A percentile compares a stretch with the other conserved stretches of the same genome.
Evolutionary conservation across 441 rosid species (phyloP).

Genomic region (Hypseocharis bilobata): DNA sequence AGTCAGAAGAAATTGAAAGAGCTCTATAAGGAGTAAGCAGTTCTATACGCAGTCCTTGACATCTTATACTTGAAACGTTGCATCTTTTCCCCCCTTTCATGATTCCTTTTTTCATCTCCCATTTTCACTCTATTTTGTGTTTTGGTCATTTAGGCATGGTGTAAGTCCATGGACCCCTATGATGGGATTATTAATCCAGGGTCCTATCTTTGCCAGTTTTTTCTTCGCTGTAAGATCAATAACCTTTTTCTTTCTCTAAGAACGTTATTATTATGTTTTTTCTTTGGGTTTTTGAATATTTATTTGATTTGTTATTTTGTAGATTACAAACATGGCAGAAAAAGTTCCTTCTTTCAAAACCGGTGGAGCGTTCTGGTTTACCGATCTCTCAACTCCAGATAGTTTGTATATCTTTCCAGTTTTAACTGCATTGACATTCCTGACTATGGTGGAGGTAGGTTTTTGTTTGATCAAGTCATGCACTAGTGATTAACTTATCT

Average conservation of each 20-base stretch:
- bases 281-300: constrained; percentile 11
- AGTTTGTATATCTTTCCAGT: constrained; percentile 53
- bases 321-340: constrained; percentile 83
- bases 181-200: constrained; percentile 67
- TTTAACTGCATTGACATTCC: constrained; percentile 56
- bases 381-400: constrained; percentile 68
- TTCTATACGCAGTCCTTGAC: too few species aligned
- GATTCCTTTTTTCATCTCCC: not conserved
- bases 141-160: constrained; percentile 45
- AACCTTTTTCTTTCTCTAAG: not conserved
- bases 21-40: constrained; percentile 60
- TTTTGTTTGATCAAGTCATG: constrained; percentile 11
- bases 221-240: constrained; percentile 59
- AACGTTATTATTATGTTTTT: not conserved
- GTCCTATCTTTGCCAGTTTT: constrained; percentile 58
- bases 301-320: constrained; percentile 1
- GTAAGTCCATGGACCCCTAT: constrained; percentile 66
- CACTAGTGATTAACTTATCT: not conserved
- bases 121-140: constrained; percentile 9
- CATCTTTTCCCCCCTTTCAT: not conserved
- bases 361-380: constrained; percentile 81
- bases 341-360: constrained; percentile 81
- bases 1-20: constrained; percentile 50
- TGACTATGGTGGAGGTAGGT: constrained; percentile 72
- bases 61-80: not conserved